phyloP scores from a whole-genome alignment of 495 filamentous ascomycete species.

The Hypoxylon perforatum region DNA sequence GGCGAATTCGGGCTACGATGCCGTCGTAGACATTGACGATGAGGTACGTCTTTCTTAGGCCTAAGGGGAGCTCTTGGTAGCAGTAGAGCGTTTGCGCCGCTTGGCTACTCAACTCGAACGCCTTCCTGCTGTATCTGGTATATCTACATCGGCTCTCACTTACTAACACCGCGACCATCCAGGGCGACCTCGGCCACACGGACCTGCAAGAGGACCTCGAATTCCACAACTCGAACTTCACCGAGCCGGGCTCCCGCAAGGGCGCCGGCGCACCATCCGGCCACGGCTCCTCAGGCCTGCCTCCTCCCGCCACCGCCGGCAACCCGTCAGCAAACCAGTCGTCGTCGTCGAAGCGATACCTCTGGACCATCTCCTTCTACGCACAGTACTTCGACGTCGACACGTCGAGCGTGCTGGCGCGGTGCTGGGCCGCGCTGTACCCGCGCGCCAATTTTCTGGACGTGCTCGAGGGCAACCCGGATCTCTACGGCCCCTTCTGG shows the following conservation, averaged over 20 bases:
- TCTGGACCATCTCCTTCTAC: slow-evolving; percentile 95
- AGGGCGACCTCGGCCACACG: slow-evolving; percentile 98
- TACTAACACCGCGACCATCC: slow-evolving; percentile 11
- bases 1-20: slow-evolving; percentile 91
- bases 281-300: slow-evolving; percentile 42
- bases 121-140: background rate
- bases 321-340: no score
- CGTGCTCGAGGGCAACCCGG: slow-evolving; percentile 95
- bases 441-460: slow-evolving; percentile 95
- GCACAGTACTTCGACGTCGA: slow-evolving; percentile 98
- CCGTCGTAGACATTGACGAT: slow-evolving; percentile 94
- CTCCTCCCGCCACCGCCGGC: slow-evolving; percentile 73
- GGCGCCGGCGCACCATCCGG: slow-evolving; percentile 44
- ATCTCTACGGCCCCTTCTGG: slow-evolving; percentile 96
- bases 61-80: slow-evolving; percentile 2
- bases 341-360: slow-evolving; percentile 79
- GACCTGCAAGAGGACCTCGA: slow-evolving; percentile 98
- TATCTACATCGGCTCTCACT: background rate
- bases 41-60: slow-evolving; percentile 68
- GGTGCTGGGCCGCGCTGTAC: slow-evolving; percentile 85
- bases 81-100: background rate
- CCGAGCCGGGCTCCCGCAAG: slow-evolving; percentile 66
- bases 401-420: slow-evolving; percentile 83
- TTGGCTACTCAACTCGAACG: background rate
- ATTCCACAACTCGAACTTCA: slow-evolving; percentile 87